Evolutionary conservation across 1,284 basidiomycete species (phyloP).

Genomic region (Rhodotorula sp.): DNA sequence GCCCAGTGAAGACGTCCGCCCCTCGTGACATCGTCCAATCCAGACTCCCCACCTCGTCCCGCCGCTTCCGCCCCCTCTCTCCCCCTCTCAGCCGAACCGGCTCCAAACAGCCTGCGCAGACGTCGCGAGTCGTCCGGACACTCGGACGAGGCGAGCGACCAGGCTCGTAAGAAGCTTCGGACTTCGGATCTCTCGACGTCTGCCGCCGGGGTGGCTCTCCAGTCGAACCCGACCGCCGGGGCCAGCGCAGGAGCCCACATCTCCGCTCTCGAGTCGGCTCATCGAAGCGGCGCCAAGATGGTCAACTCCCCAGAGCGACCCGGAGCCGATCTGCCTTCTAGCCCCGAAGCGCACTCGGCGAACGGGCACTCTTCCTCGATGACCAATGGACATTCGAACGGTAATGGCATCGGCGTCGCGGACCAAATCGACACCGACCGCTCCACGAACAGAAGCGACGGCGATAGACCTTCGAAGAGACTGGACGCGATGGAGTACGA

Average conservation of each 20-base stretch:
- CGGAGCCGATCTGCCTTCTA: neutral
- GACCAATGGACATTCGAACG: slow-evolving; percentile 11
- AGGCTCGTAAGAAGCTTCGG: neutral
- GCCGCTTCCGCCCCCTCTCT: neutral
- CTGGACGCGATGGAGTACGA: slow-evolving; percentile 30
- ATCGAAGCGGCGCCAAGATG: neutral
- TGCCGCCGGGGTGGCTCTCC: neutral
- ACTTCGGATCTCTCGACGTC: neutral
- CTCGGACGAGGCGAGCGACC: neutral
- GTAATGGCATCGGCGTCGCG: neutral
- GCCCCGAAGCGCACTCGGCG: neutral
- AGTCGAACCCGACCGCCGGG: neutral
- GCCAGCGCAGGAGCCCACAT: neutral
- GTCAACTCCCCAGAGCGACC: neutral
- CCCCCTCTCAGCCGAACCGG: neutral
- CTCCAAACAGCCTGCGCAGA: neutral
- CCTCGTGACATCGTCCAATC: neutral
- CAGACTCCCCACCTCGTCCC: slow-evolving; percentile 5
- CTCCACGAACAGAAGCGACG: neutral
- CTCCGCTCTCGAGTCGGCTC: neutral
- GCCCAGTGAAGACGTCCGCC: neutral
- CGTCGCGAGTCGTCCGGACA: neutral
- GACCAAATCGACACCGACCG: neutral
- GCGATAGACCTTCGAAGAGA: neutral
- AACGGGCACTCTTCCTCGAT: slow-evolving; percentile 14